Evolutionary conservation across 345 rosid species (phyloP).

Genomic region (Atalantia buxifolia): DNA sequence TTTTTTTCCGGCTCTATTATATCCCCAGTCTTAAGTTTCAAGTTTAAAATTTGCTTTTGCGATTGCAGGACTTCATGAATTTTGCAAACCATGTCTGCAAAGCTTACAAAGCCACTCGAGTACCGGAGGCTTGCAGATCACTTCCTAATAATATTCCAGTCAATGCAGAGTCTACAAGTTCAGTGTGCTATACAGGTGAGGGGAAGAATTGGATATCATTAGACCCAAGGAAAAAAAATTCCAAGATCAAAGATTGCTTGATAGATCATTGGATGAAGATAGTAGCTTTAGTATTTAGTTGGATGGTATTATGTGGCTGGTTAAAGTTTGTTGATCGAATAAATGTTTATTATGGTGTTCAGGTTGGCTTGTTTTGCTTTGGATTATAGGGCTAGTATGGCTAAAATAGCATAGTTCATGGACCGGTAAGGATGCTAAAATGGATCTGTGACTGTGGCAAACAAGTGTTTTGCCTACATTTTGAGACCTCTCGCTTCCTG

Average conservation of each 20-base stretch:
- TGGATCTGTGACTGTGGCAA: not conserved
- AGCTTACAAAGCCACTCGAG: conserved; percentile 41
- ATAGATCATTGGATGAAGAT: not conserved
- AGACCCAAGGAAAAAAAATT: not conserved
- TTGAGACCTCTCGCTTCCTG: not conserved
- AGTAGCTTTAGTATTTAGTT: not conserved
- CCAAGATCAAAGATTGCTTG: not conserved
- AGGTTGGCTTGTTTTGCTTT: conserved; percentile 2
- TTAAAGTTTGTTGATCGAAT: not conserved
- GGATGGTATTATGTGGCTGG: not conserved
- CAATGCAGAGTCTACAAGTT: conserved; percentile 5
- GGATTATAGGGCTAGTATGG: not conserved
- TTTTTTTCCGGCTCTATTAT: not conserved
- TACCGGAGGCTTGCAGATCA: conserved; percentile 52
- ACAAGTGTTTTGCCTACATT: not conserved
- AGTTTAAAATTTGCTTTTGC: not conserved
- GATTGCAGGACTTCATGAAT: conserved; percentile 49
- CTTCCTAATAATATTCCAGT: not conserved
- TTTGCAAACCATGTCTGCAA: conserved; percentile 51
- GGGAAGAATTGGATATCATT: not conserved
- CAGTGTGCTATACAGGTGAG: conserved; percentile 23
- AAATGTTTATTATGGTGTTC: conserved; percentile 6
- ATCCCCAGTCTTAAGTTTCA: not conserved
- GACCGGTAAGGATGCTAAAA: not conserved
- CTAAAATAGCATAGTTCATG: not conserved